Evolutionary conservation across 2,329 filamentous ascomycete genomes (phyloP), one percentile per base, ranked within the genome.

Genomic region (Herpotrichia juniperi): DNA sequence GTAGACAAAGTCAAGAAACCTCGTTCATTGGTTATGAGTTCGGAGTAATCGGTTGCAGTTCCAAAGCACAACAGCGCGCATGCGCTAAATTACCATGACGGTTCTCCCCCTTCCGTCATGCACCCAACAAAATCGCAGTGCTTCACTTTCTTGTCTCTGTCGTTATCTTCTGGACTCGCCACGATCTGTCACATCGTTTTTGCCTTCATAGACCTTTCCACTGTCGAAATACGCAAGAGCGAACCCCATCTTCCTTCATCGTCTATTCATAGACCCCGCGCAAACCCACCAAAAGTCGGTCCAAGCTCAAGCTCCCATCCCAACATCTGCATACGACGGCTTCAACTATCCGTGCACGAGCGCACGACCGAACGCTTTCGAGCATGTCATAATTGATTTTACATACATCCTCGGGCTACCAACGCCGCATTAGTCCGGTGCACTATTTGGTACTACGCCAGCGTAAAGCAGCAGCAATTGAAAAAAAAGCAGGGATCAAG

Each of bases 131-230:
- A 40, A 46, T 6, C 32, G 3, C 16, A 24, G 11, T n/a, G 16
- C 19, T 17, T 24, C 34, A 14, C 40, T n/a, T 12, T 40, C 30
- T 24, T 31, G 19, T 21, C 32, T n/a, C 51, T 19, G 12, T 49
- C 46, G 39, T 34, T 26, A 37, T 48, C 34, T 21, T 34, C 35
- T 39, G 34, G 46, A 30, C 34, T 34, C 22, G 34, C n/a, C 30
- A 14, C 52, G 54, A 44, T 53, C 50, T 55, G 46, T 61, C 25
- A n/a, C n/a, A n/a, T n/a, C n/a, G n/a, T n/a, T n/a, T n/a, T n/a
- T n/a, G n/a, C 61, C 21, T 53, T 62, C 60, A 56, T 54, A 64
- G 21, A 26, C 17, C 17, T 19, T 14, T 37, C 31, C 45, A 37
- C 53, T 44, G 49, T n/a, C n/a, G n/a, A n/a, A n/a, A 4, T 16